Conservation (phyloP, 768 basidiomycete species). For the Tephrocybe sp. region DNA sequence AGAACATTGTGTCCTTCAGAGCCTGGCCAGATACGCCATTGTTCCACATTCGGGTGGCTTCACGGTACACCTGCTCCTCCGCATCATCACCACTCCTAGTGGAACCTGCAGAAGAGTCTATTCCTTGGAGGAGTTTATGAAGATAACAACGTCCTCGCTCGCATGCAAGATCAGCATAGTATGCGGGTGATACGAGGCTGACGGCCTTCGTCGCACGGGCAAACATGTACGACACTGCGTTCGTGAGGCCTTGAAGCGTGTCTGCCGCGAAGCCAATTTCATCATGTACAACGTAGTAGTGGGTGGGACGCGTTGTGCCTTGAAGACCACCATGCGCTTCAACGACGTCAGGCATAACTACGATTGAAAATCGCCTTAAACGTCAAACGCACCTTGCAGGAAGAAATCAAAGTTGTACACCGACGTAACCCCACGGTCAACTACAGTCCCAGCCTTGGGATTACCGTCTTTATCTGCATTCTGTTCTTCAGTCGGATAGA, state of each 20-base stretch:
- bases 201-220: slow-evolving; percentile 87
- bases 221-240: slow-evolving; percentile 74
- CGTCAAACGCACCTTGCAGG: slow-evolving; percentile 48
- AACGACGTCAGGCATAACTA: background rate
- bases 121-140: slow-evolving; percentile 64
- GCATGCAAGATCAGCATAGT: slow-evolving; percentile 73
- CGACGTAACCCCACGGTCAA: slow-evolving; percentile 76
- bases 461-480: slow-evolving; percentile 67
- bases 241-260: slow-evolving; percentile 66
- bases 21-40: slow-evolving; percentile 44
- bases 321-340: slow-evolving; percentile 73
- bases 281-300: slow-evolving; percentile 82
- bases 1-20: slow-evolving; percentile 75
- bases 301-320: slow-evolving; percentile 71
- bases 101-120: slow-evolving; percentile 29
- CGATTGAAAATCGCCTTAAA: background rate
- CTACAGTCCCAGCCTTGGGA: slow-evolving; percentile 73
- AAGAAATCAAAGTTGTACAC: slow-evolving; percentile 67
- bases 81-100: slow-evolving; percentile 38
- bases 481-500: slow-evolving; percentile 54
- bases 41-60: slow-evolving; percentile 56
- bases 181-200: slow-evolving; percentile 77
- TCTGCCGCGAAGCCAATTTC: slow-evolving; percentile 71
- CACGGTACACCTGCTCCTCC: slow-evolving; percentile 49
- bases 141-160: slow-evolving; percentile 71